Evolutionary conservation across 352 stramenopile species (phyloP).

Genomic region (Globisporangium paddicum): DNA sequence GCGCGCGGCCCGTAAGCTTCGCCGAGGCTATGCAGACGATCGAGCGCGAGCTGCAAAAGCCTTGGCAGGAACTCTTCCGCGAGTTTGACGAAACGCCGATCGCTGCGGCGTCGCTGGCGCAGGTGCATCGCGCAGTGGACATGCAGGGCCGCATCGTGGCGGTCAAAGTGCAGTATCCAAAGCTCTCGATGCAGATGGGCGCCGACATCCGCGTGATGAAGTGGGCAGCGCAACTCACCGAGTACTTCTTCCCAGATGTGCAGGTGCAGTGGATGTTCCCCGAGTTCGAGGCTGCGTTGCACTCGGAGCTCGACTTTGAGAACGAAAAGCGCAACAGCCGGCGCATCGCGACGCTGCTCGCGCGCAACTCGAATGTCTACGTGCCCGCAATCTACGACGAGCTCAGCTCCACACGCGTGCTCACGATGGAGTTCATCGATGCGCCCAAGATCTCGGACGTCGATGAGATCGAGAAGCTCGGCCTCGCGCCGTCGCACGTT

Average conservation of each 20-base stretch:
- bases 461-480: conserved; percentile 70
- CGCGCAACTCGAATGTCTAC: conserved; percentile 46
- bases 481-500: conserved; percentile 79
- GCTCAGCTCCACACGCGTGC: conserved; percentile 84
- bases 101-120: conserved; percentile 93
- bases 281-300: conserved; percentile 88
- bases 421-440: conserved; percentile 98
- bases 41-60: conserved; percentile 53
- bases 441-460: conserved; percentile 93
- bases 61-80: conserved; percentile 85
- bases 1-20: conserved; percentile 76
- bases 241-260: conserved; percentile 90
- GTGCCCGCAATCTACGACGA: conserved; percentile 87
- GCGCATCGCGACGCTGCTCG: conserved; percentile 54
- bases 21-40: conserved; percentile 39
- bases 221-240: conserved; percentile 45
- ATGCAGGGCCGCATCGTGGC: conserved; percentile 86
- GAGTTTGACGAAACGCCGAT: conserved; percentile 92
- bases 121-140: conserved; percentile 94
- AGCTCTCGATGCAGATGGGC: conserved; percentile 76
- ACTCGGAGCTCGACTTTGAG: conserved; percentile 78
- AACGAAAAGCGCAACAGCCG: conserved; percentile 82
- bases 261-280: conserved; percentile 94
- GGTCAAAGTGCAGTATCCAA: conserved; percentile 95
- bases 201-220: conserved; percentile 74